A percentile compares a stretch with the other conserved stretches of the same genome.
These are phyloP conservation scores for Gamsiella multidivaricata DNA, from an alignment of 192 early-diverging fungal genomes.

Conservation along the genomic window DNA sequence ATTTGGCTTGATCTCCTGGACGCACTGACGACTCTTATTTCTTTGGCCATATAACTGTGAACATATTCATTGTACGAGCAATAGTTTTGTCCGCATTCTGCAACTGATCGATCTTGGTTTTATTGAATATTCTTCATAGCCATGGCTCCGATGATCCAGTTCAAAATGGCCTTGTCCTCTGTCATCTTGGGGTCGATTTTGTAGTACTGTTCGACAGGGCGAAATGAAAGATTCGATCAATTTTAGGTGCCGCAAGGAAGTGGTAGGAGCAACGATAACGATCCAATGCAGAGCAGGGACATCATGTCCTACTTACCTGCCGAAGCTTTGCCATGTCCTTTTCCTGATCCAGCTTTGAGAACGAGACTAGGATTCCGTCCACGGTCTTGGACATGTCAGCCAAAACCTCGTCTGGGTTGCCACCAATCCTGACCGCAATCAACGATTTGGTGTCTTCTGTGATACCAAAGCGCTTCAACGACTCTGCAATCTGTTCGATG, in stretches of 20 bases:
- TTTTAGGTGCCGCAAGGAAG: no score
- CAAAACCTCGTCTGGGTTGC: constrained; percentile 53
- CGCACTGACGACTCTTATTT: no score
- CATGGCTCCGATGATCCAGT: constrained; percentile 62
- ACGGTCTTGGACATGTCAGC: constrained; percentile 47
- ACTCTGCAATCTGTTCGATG: constrained; percentile 63
- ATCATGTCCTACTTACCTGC: constrained; percentile 63
- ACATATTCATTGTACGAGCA: no score
- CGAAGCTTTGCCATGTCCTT: constrained; percentile 55
- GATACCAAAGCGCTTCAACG: constrained; percentile 62
- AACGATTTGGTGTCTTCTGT: constrained; percentile 57
- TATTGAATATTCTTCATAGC: constrained; percentile 61
- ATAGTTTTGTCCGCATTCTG: not conserved
- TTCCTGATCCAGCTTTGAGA: constrained; percentile 53
- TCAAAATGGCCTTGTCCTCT: constrained; percentile 56
- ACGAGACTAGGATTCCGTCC: constrained; percentile 55
- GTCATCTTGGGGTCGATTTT: constrained; percentile 55
- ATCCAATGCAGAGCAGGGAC: no score
- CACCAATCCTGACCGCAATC: constrained; percentile 61
- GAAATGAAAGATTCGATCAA: no score
- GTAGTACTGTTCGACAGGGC: constrained; percentile 59
- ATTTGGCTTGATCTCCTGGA: no score
- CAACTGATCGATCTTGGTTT: not conserved
- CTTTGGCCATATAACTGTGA: no score
- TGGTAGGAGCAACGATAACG: no score